phyloP scores from a whole-genome alignment of 2,329 filamentous ascomycete species.

The Nemania serpens region DNA sequence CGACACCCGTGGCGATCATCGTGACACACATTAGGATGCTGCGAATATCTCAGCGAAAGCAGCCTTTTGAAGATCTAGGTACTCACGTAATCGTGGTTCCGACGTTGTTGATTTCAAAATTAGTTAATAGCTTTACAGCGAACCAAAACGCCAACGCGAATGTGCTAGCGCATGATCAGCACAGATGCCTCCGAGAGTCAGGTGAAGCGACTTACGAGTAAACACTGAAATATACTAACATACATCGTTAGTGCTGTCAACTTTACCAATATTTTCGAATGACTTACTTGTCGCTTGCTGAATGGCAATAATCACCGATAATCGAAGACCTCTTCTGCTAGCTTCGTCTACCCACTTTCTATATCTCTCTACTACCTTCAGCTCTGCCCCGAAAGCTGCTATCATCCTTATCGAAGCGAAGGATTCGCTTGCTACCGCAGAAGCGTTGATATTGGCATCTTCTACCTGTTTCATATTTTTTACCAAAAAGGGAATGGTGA shows the following conservation, averaged over 20 bases:
- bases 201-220: constrained; percentile 32
- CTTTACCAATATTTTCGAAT: not conserved
- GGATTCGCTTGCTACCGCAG: constrained; percentile 64
- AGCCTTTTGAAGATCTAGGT: rapidly evolving
- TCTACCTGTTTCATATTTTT: constrained; percentile 55
- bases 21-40: constrained; percentile 61
- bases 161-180: constrained; percentile 33
- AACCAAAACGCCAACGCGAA: constrained; percentile 42
- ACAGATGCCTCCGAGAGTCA: not conserved
- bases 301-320: constrained; percentile 38
- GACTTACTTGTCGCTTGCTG: constrained; percentile 41
- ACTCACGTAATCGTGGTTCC: constrained; percentile 57
- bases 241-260: constrained; percentile 21
- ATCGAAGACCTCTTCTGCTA: constrained; percentile 39
- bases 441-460: constrained; percentile 61
- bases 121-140: constrained; percentile 36
- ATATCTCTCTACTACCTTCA: constrained; percentile 58
- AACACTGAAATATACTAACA: constrained; percentile 40
- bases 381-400: constrained; percentile 64
- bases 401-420: constrained; percentile 65
- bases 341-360: constrained; percentile 59
- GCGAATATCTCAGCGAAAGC: constrained; percentile 1
- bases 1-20: constrained; percentile 60
- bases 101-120: constrained; percentile 48
- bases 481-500: constrained; percentile 60